Percentiles rank a stretch among this genome's conserved stretches.
phyloP scores from a whole-genome alignment of 2,329 filamentous ascomycete species.

The Tympanopsis confertula region DNA sequence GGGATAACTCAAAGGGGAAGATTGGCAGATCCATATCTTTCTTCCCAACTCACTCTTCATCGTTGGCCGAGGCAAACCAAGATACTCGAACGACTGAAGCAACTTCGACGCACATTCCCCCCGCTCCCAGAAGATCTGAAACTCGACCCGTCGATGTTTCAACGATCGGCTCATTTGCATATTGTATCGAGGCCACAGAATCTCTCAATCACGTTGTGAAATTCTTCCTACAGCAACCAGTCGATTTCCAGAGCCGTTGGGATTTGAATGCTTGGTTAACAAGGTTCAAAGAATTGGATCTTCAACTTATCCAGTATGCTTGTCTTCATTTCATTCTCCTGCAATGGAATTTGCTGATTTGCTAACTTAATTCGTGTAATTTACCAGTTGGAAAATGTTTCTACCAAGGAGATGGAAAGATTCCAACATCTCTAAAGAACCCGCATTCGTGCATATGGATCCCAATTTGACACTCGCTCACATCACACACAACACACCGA shows the following conservation, averaged over 20 bases:
- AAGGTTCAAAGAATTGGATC: slow-evolving; percentile 33
- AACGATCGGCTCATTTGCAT: slow-evolving; percentile 30
- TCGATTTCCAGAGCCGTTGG: slow-evolving; percentile 23
- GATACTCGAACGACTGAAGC: slow-evolving; percentile 5
- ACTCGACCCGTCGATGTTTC: slow-evolving; percentile 19
- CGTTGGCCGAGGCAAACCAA: slow-evolving; percentile 4
- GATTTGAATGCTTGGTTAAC: slow-evolving; percentile 30
- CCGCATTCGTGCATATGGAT: slow-evolving; percentile 21
- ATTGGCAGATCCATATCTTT: slow-evolving; percentile 26
- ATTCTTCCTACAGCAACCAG: slow-evolving; percentile 29
- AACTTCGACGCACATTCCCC: slow-evolving; percentile 5
- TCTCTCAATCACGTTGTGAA: slow-evolving; percentile 29
- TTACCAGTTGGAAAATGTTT: slow-evolving; percentile 29
- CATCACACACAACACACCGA: slow-evolving; percentile 34
- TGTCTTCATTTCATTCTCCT: background rate
- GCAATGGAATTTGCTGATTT: background rate
- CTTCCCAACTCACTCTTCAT: slow-evolving; percentile 14
- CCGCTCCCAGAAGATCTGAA: slow-evolving; percentile 4
- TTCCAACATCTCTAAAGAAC: slow-evolving; percentile 21
- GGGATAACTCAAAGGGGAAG: slow-evolving; percentile 24
- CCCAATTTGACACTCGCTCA: slow-evolving; percentile 36
- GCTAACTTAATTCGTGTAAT: background rate
- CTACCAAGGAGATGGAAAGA: slow-evolving; percentile 28
- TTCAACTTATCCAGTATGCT: slow-evolving; percentile 28
- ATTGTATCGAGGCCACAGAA: slow-evolving; percentile 32